Percentiles rank a stretch among this genome's conserved stretches.
phyloP scores from a whole-genome alignment of 2,329 filamentous ascomycete genomes.

The Aureobasidium pullulans region DNA sequence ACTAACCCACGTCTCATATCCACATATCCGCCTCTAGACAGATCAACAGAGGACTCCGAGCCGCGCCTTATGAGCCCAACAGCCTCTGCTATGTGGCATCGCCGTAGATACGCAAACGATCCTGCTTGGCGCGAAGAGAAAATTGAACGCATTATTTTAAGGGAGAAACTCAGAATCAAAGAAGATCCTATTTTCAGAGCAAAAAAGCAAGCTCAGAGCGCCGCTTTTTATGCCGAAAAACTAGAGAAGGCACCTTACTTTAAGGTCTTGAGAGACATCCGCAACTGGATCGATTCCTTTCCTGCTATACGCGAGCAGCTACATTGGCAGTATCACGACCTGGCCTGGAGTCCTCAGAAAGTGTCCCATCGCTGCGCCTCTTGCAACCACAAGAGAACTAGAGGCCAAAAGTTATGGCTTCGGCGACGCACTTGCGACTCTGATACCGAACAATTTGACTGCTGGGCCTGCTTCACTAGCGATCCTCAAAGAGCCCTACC shows the following conservation, averaged over 20 bases:
- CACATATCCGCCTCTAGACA: too few species aligned
- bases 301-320: not conserved
- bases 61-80: too few species aligned
- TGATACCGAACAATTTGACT: not conserved
- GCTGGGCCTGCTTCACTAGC: not conserved
- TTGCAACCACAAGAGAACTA: not conserved
- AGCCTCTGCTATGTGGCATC: not conserved
- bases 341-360: not conserved
- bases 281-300: not conserved
- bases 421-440: not conserved
- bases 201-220: too few species aligned
- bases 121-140: not conserved
- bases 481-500: not conserved
- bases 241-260: not conserved
- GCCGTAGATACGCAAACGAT: not conserved
- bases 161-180: too few species aligned
- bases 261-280: not conserved
- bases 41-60: too few species aligned
- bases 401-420: not conserved
- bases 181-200: too few species aligned
- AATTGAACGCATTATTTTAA: not conserved
- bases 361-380: not conserved
- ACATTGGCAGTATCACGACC: not conserved
- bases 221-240: not conserved
- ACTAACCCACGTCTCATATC: too few species aligned